phyloP scores from a whole-genome alignment of 306 rosid genomes.

The Cucurbita argyrosperma region DNA sequence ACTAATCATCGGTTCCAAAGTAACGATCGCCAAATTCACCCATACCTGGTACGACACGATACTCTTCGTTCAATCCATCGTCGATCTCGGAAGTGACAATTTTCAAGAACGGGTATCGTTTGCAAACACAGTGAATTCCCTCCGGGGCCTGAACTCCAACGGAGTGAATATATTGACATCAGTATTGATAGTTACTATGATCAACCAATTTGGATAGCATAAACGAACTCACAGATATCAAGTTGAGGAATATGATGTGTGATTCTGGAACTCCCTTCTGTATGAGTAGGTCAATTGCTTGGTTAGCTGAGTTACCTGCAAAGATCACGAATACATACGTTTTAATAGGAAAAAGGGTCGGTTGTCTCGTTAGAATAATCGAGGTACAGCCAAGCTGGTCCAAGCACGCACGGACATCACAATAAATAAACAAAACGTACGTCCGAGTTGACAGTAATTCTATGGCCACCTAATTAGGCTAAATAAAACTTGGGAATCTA shows the following conservation, averaged over 20 bases:
- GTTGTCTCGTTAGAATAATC: neutral
- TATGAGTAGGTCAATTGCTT: slow-evolving; percentile 85
- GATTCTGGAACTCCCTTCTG: slow-evolving; percentile 94
- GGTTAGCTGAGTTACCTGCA: slow-evolving; percentile 91
- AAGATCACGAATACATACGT: neutral
- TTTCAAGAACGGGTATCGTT: slow-evolving; percentile 71
- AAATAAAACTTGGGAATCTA: neutral
- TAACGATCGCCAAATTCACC: slow-evolving; percentile 96
- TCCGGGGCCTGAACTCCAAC: slow-evolving; percentile 64
- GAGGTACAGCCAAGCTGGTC: neutral
- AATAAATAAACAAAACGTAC: too few relatives aligned
- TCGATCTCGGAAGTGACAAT: slow-evolving; percentile 97
- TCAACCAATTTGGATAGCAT: slow-evolving; percentile 1
- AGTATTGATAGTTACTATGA: neutral
- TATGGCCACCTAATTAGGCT: neutral
- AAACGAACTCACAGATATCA: slow-evolving; percentile 65
- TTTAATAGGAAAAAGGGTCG: too few relatives aligned
- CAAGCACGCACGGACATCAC: neutral
- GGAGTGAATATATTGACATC: neutral
- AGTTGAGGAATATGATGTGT: slow-evolving; percentile 82
- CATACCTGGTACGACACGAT: slow-evolving; percentile 79
- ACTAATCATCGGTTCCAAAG: slow-evolving; percentile 63
- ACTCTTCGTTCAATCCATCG: slow-evolving; percentile 57
- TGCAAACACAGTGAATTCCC: slow-evolving; percentile 84
- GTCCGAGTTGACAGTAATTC: too few relatives aligned